Evolutionary conservation across 106 monocot species (phyloP), one percentile per base, ranked within the genome.

Genomic region (Platanthera guangdongensis): DNA sequence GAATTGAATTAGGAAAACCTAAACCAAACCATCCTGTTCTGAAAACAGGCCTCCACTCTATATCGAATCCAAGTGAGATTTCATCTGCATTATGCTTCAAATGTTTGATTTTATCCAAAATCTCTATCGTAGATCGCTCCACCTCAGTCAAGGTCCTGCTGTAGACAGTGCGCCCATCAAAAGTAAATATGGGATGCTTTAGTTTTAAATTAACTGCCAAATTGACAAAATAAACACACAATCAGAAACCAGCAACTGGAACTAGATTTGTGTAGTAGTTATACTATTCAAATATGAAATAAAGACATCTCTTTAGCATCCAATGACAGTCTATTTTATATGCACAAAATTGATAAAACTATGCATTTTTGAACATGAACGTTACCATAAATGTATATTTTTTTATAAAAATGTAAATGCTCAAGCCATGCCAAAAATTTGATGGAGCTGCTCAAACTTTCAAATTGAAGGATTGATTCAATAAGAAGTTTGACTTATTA

Each of bases 41-140:
- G 49, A 91, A 93, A 3, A 71, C 71, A 52, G 95, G 95, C 55
- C 39, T 93, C 95, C 95, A 96, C 77, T 97, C 96, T 51, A 97
- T 85, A 80, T 97, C 96, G 81, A 97, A 88, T 28, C 96, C 96
- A 49, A 93, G 69, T 65, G 87, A 75, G 67, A 97, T 76, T 57
- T 25, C 75, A 51, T 78, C 80, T 22, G 48, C 39, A 13, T 75
- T 72, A 8, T 72, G 52, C 63, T 83, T 84, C 82, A 55, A 79
- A 0, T 81, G 55, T 46, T 79, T 77, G 32, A 93, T 86, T 72
- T 82, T 89, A 59, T 84, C 73, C 57, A 83, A 79, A 47, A 97
- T 78, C 78, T 91, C 87, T 52, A 16, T 22, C 50, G 86, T 75
- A 72, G 91, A 87, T 79, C 76, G 81, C 79, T 89, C 89, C 51